phyloP scores from a whole-genome alignment of 2,329 filamentous ascomycete species.

The Pseudogymnoascus sp. region DNA sequence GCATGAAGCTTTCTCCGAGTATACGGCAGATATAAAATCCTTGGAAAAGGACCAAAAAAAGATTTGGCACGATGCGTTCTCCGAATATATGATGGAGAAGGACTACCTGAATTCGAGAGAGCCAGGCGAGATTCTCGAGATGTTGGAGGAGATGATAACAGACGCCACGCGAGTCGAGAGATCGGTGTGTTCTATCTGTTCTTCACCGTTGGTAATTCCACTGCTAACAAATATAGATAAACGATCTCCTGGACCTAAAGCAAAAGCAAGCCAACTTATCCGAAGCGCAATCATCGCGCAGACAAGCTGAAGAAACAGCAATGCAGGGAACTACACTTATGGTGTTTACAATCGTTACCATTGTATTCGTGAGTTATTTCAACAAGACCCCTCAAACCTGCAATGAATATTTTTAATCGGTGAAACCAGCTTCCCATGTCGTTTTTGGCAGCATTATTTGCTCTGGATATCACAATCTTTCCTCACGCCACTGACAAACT shows the following conservation, averaged over 20 bases:
- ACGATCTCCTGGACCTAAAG: conserved; percentile 35
- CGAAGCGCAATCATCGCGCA: conserved; percentile 35
- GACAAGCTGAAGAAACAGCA: conserved; percentile 27
- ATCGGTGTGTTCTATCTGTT: not conserved
- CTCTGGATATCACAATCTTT: not conserved
- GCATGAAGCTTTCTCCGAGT: not conserved
- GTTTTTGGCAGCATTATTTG: not conserved
- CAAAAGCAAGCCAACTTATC: conserved; percentile 39
- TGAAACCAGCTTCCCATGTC: not conserved
- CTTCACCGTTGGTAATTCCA: not conserved
- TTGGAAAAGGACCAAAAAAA: conserved; percentile 13
- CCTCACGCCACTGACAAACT: not conserved
- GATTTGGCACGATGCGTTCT: conserved; percentile 11
- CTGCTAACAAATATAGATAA: conserved; percentile 7
- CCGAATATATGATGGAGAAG: conserved; percentile 9
- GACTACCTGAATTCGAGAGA: conserved; percentile 3
- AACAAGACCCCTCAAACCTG: not conserved
- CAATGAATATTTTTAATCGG: not conserved
- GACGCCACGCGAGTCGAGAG: conserved; percentile 13
- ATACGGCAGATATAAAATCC: conserved; percentile 9
- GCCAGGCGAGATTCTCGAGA: conserved; percentile 10
- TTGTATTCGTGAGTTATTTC: conserved; percentile 34
- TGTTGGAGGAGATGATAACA: conserved; percentile 11
- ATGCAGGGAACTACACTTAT: conserved; percentile 33
- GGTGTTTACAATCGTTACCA: conserved; percentile 39